phyloP scores from a whole-genome alignment of 2,329 filamentous ascomycete species.

The Triangularia verruculosa region DNA sequence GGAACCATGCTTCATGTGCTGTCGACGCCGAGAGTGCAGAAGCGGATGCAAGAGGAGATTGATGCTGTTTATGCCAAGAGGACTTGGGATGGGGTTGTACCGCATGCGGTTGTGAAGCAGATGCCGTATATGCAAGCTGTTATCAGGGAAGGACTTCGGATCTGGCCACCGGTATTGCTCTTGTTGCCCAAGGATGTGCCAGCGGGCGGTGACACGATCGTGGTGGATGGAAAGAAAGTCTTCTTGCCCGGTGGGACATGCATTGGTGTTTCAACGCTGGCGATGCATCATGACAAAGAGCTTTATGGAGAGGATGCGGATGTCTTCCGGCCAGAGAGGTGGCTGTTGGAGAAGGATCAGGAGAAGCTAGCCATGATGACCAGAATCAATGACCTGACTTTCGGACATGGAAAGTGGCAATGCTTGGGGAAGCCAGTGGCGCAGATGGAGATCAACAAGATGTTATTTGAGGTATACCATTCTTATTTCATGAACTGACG shows the following conservation, averaged over 20 bases:
- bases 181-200: conserved; percentile 30
- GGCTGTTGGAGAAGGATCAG: background rate
- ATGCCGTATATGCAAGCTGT: conserved; percentile 40
- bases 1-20: conserved; percentile 21
- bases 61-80: conserved; percentile 13
- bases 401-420: conserved; percentile 7
- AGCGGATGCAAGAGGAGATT: conserved; percentile 21
- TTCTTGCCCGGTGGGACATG: conserved; percentile 39
- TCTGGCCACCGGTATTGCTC: conserved; percentile 34
- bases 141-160: conserved; percentile 38
- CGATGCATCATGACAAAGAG: conserved; percentile 5
- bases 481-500: background rate
- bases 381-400: conserved; percentile 5
- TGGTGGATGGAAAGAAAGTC: conserved; percentile 30
- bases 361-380: conserved; percentile 27
- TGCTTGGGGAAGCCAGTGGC: conserved; percentile 40
- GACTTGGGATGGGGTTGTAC: conserved; percentile 8
- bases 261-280: conserved; percentile 38
- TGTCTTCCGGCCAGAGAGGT: conserved; percentile 3
- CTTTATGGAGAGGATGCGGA: conserved; percentile 6
- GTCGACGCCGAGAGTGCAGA: conserved; percentile 17
- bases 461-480: conserved; percentile 39
- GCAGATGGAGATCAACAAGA: conserved; percentile 42
- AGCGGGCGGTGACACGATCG: conserved; percentile 31
- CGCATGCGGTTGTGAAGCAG: conserved; percentile 22